A percentile compares a stretch with the other conserved stretches of the same genome.
These are phyloP conservation scores for Vachellia pachyceras DNA, from an alignment of 306 rosid species.

Conservation along the genomic window DNA sequence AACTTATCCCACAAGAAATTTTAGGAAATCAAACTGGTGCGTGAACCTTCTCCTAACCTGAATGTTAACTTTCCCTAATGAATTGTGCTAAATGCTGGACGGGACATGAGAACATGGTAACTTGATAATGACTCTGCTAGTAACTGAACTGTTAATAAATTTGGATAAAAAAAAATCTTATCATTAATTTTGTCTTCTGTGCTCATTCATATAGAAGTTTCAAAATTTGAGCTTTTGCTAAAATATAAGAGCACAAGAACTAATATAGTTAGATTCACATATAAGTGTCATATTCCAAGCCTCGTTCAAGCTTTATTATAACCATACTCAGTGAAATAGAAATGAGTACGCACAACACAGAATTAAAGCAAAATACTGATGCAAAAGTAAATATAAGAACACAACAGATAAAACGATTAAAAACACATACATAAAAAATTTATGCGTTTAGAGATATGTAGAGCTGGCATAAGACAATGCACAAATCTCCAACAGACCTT, in stretches of 20 bases:
- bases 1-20: not conserved
- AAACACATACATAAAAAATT: not conserved
- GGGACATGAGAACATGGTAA: conserved; percentile 19
- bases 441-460: conserved; percentile 9
- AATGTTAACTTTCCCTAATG: not conserved
- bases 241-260: not conserved
- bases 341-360: conserved; percentile 5
- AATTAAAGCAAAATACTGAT: not conserved
- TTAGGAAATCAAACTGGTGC: conserved; percentile 6
- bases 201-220: not conserved
- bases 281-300: not conserved
- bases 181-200: not conserved
- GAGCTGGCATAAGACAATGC: conserved; percentile 25
- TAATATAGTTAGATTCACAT: not conserved
- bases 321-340: conserved; percentile 10
- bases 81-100: conserved; percentile 6
- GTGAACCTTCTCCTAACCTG: conserved; percentile 3
- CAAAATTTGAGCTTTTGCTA: not conserved
- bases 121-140: not conserved
- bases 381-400: not conserved
- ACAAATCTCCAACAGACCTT: conserved; percentile 3
- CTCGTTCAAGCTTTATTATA: not conserved
- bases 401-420: not conserved
- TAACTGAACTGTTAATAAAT: not conserved
- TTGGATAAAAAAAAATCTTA: not conserved